A percentile compares a stretch with the other conserved stretches of the same genome.
Conservation (phyloP, 2,329 filamentous ascomycete species). For the Hypoxylon sp. region DNA sequence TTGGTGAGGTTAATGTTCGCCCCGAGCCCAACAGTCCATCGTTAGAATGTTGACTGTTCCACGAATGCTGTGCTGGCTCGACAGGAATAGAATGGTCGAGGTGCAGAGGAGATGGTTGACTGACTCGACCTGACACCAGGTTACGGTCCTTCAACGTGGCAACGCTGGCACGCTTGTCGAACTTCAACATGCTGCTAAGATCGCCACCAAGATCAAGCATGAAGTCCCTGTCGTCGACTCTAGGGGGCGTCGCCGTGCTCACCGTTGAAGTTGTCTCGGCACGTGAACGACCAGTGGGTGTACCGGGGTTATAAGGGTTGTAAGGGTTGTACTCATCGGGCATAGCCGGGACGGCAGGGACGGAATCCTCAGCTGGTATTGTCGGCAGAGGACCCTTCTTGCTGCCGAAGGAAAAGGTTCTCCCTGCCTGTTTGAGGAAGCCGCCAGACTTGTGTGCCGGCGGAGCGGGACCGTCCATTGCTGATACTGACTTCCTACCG, state of each 20-base stretch:
- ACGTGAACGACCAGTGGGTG: conserved; percentile 50
- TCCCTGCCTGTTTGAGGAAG: conserved; percentile 63
- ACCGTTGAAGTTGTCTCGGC: conserved; percentile 63
- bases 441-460: conserved; percentile 58
- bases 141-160: conserved; percentile 57
- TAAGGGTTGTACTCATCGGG: conserved; percentile 34
- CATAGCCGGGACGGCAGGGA: conserved; percentile 49
- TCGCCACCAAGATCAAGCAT: conserved; percentile 64
- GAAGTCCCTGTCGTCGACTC: conserved; percentile 55
- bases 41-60: conserved; percentile 60
- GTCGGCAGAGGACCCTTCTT: conserved; percentile 56
- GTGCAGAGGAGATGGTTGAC: conserved; percentile 57
- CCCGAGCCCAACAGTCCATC: conserved; percentile 56
- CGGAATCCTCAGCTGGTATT: conserved; percentile 48
- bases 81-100: conserved; percentile 55
- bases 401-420: conserved; percentile 67
- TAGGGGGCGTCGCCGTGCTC: conserved; percentile 61
- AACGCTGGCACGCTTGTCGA: conserved; percentile 62
- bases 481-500: conserved; percentile 48
- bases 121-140: conserved; percentile 55
- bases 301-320: too few relatives aligned
- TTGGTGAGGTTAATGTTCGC: conserved; percentile 47
- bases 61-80: conserved; percentile 59
- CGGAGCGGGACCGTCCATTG: conserved; percentile 51
- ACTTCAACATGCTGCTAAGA: conserved; percentile 65